Conservation (phyloP, 371 early-diverging fungal species). For the Fennellomyces sp. region DNA sequence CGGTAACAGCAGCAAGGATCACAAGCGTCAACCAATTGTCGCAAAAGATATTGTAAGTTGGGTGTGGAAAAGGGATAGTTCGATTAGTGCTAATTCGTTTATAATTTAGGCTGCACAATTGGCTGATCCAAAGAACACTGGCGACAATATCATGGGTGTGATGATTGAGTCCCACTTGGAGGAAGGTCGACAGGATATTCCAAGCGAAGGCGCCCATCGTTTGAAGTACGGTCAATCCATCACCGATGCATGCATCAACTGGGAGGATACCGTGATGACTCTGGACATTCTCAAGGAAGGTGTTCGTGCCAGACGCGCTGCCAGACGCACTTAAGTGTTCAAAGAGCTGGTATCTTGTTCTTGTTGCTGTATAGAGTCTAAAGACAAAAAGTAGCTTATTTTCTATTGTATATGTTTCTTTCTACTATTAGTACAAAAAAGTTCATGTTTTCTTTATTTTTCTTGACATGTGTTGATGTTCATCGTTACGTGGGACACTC, state of each 20-base stretch:
- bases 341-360: too few relatives aligned
- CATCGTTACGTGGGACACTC: too few relatives aligned
- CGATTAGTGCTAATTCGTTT: not conserved
- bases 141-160: slow-evolving; percentile 73
- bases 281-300: slow-evolving; percentile 67
- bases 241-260: slow-evolving; percentile 83
- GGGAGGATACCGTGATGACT: slow-evolving; percentile 74
- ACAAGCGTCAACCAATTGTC: slow-evolving; percentile 81
- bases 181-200: slow-evolving; percentile 78
- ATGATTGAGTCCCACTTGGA: slow-evolving; percentile 86
- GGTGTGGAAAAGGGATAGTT: not conserved
- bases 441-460: too few relatives aligned
- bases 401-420: too few relatives aligned
- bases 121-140: slow-evolving; percentile 43
- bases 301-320: slow-evolving; percentile 66
- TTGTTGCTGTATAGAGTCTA: too few relatives aligned
- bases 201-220: slow-evolving; percentile 60
- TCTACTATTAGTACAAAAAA: too few relatives aligned
- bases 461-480: too few relatives aligned
- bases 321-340: slow-evolving; percentile 16
- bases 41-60: slow-evolving; percentile 63
- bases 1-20: slow-evolving; percentile 83
- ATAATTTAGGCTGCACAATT: slow-evolving; percentile 36
- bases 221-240: slow-evolving; percentile 75
- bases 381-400: too few relatives aligned